phyloP scores from a whole-genome alignment of 2,329 filamentous ascomycete species.

The Septoria linicola region DNA sequence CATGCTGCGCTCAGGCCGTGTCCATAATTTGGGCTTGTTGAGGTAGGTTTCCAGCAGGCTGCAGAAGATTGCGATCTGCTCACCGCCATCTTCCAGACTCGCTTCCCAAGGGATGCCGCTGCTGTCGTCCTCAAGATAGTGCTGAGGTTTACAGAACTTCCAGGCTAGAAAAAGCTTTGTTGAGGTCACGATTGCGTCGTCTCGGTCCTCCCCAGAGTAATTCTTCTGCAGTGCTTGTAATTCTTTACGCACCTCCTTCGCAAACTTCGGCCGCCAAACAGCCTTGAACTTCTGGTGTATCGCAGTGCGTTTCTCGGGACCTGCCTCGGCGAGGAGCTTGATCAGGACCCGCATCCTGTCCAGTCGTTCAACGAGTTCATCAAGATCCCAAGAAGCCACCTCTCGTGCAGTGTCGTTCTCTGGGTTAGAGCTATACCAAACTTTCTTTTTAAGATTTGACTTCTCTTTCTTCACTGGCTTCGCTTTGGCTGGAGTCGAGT shows the following conservation, averaged over 20 bases:
- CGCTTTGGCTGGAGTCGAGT: constrained; percentile 15
- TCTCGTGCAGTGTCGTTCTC: constrained; percentile 14
- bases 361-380: constrained; percentile 12
- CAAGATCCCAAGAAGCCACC: constrained; percentile 20
- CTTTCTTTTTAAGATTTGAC: constrained; percentile 6
- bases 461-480: constrained; percentile 5
- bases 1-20: too few species aligned
- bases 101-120: constrained; percentile 7
- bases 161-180: constrained; percentile 22
- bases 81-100: neutral
- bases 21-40: constrained; percentile 20
- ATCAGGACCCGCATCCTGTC: constrained; percentile 48
- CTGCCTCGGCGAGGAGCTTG: constrained; percentile 41
- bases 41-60: constrained; percentile 17
- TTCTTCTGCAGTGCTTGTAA: constrained; percentile 6
- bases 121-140: constrained; percentile 5
- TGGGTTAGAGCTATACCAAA: constrained; percentile 9
- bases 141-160: constrained; percentile 3
- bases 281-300: constrained; percentile 15
- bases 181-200: constrained; percentile 9
- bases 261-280: constrained; percentile 8
- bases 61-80: constrained; percentile 4
- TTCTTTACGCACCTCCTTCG: neutral
- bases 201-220: constrained; percentile 1
- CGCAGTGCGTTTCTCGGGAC: constrained; percentile 13